Evolutionary conservation across 2,329 filamentous ascomycete species (phyloP).

Genomic region (Geoglossum cookeanum): DNA sequence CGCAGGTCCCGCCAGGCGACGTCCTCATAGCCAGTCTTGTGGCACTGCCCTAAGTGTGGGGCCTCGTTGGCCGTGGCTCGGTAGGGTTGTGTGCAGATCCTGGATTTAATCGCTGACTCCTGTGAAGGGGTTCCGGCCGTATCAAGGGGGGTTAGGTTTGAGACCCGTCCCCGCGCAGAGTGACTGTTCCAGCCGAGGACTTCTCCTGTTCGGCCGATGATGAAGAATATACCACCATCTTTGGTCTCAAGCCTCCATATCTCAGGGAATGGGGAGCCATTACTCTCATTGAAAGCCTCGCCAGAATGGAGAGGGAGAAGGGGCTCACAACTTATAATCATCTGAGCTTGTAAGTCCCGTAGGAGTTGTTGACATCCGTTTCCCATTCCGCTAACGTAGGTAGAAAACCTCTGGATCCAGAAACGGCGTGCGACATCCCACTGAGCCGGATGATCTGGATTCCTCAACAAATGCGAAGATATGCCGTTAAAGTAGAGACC

Average conservation of each 20-base stretch:
- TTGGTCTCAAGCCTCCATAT: constrained; percentile 8
- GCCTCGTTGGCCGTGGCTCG: no score
- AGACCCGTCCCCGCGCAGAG: no score
- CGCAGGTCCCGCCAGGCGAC: no score
- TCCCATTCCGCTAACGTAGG: not conserved
- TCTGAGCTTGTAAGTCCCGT: not conserved
- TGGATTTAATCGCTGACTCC: no score
- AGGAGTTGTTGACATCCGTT: not conserved
- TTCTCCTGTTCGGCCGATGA: constrained; percentile 8
- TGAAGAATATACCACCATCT: constrained; percentile 6
- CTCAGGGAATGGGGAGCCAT: not conserved
- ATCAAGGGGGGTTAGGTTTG: no score
- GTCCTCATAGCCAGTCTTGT: no score
- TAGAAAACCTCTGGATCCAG: constrained; percentile 9
- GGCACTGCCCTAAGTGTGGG: no score
- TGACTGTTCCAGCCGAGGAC: constrained; percentile 4
- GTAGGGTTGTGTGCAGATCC: no score
- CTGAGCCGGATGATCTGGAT: constrained; percentile 6
- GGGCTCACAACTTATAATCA: not conserved
- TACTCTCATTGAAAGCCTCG: not conserved
- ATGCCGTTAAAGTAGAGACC: constrained; percentile 7
- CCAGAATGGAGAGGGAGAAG: not conserved
- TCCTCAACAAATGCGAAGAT: constrained; percentile 4
- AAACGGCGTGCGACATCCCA: constrained; percentile 8
- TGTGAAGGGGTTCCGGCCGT: no score